Evolutionary conservation across 306 rosid species (phyloP), one percentile per base, ranked within the genome.

Genomic region (Canavalia gladiata): DNA sequence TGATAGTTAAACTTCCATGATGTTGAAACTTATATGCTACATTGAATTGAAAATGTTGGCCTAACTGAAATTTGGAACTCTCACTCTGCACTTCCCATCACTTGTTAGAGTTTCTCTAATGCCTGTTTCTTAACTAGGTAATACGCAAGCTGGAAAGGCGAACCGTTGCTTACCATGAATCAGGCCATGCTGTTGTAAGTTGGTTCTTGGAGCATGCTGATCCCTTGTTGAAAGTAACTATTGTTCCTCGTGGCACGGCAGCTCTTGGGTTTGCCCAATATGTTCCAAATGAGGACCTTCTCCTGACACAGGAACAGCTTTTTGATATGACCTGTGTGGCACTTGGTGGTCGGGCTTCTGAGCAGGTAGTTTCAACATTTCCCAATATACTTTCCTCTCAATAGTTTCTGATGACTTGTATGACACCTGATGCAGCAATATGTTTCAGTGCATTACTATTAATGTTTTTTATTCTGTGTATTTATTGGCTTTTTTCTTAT

Each of bases 191-290:
- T 29, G 98, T 95, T 81, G 47, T 90, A 7, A 98, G 97, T 46
- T 95, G 99, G 99, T 95, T 93, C 89, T 93, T 95, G 81, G 98
- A 91, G 82, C 85, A 93, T 29, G 91, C 96, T 1, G 97, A 93
- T 72, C 99, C 99, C 34, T 83, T 95, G 73, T 65, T 95, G 81
- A 95, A 95, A 85, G 99, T 95, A 65, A 89, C 98, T 50, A 95
- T 95, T 52, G 97, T 95, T 82, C 99, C 99, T 63, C 97, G 99
- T 6, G 99, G 99, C 68, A 90, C 99, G 2, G 97, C 98, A 9
- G 98, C 98, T 29, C 97, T 95, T 60, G 99, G 99, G 71, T 95
- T 95, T 83, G 97, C 99, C 29, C 99, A 95, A 75, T 95, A 95
- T 80, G 93, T 95, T 81, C 99, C 96, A 2, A 93, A 82, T 41